Conservation (phyloP, 2,329 filamentous ascomycete genomes). For the Colletotrichum sansevieriae region DNA sequence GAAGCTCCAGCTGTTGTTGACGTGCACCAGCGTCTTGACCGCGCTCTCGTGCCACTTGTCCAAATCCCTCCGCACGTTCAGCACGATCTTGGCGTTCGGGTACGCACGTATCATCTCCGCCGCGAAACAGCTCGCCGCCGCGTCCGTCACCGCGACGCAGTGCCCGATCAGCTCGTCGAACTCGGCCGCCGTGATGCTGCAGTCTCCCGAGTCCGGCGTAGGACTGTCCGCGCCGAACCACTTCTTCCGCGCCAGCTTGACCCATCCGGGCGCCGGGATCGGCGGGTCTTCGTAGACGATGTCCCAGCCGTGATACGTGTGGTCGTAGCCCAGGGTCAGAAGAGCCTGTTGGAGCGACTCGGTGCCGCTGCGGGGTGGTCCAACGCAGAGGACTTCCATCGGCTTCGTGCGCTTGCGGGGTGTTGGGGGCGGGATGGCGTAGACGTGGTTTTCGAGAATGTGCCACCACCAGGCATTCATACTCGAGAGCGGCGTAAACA, state of each 20-base stretch:
- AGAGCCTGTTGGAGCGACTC: conserved; percentile 52
- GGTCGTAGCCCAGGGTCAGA: conserved; percentile 48
- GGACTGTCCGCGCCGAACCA: conserved; percentile 42
- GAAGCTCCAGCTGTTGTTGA: conserved; percentile 46
- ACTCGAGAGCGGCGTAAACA: conserved; percentile 29
- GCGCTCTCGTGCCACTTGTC: conserved; percentile 56
- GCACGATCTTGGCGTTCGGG: conserved; percentile 58
- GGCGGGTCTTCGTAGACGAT: conserved; percentile 47
- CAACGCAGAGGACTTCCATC: conserved; percentile 52
- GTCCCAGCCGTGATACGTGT: conserved; percentile 53
- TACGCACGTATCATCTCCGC: conserved; percentile 49
- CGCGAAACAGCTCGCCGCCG: conserved; percentile 55
- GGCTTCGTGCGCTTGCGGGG: conserved; percentile 49
- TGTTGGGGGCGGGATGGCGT: conserved; percentile 43
- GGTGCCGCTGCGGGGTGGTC: conserved; percentile 50
- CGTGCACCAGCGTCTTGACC: conserved; percentile 45
- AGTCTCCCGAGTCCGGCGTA: conserved; percentile 5
- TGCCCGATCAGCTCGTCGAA: conserved; percentile 49
- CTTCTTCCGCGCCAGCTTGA: conserved; percentile 46
- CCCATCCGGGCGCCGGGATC: conserved; percentile 45
- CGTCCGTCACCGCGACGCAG: conserved; percentile 56
- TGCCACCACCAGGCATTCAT: conserved; percentile 40
- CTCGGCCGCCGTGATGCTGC: conserved; percentile 40
- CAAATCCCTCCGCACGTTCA: conserved; percentile 55
- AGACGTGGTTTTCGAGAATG: conserved; percentile 38